phyloP scores from a whole-genome alignment of 2,329 filamentous ascomycete species.

The Alternaria hordeiaustralica region DNA sequence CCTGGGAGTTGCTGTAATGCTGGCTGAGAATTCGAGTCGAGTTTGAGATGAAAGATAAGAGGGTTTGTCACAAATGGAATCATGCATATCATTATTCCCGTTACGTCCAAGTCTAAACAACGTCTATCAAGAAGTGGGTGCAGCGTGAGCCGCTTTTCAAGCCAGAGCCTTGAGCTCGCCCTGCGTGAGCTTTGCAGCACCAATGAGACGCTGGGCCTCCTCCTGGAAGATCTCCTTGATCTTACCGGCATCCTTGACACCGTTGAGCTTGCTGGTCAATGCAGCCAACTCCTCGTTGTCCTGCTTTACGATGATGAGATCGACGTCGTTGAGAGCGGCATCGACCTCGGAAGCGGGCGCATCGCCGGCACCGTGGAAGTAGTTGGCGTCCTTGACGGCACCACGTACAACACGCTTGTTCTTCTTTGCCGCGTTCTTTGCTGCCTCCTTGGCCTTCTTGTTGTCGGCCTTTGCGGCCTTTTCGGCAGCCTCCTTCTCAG shows the following conservation, averaged over 20 bases:
- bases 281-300: constrained; percentile 89
- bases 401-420: constrained; percentile 97
- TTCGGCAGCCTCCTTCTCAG: constrained; percentile 84
- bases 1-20: not conserved
- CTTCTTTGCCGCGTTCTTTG: constrained; percentile 99
- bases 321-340: constrained; percentile 81
- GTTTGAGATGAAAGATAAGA: not conserved
- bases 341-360: constrained; percentile 83
- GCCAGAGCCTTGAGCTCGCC: constrained; percentile 74
- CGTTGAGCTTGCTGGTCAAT: constrained; percentile 79
- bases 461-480: constrained; percentile 81
- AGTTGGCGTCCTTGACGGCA: constrained; percentile 96
- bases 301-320: constrained; percentile 84
- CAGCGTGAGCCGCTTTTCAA: constrained; percentile 14
- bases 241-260: constrained; percentile 77
- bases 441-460: constrained; percentile 98
- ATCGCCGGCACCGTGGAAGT: constrained; percentile 74
- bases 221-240: constrained; percentile 84
- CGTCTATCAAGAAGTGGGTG: constrained; percentile 18
- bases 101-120: constrained; percentile 19
- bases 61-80: not conserved
- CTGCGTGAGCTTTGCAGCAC: constrained; percentile 84
- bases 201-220: constrained; percentile 79
- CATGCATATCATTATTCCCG: constrained; percentile 13
- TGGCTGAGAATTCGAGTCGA: not conserved